Evolutionary conservation across 139 green algal genomes (phyloP), one percentile per base, ranked within the genome.

Genomic region (Chlorella sp.): DNA sequence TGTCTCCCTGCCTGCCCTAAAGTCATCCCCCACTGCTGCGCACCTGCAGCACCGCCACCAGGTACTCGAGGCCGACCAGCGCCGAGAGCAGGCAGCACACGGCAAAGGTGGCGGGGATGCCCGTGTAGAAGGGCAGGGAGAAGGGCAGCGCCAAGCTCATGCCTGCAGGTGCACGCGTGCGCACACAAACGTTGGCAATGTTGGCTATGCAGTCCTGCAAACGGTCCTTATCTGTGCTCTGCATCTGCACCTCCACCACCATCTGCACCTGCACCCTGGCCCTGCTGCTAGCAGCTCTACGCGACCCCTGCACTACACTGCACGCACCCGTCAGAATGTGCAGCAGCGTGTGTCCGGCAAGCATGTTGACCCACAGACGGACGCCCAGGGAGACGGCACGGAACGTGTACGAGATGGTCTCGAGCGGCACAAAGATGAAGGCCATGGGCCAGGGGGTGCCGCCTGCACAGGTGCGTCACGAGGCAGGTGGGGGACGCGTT

Each of bases 361-460:
- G 65, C 80, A 85, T 85, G 69, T 85, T 85, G 42, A 82, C 80
- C 80, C 80, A 85, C 72, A 85, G 60, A 66, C 80, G 80, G 24
- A 85, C 80, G 34, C 80, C 80, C 17, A 85, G 80, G 2, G 80
- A 85, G 22, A 85, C 75, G 35, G 80, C 80, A 14, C 80, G 51
- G 69, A 85, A 85, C 42, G 50, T 72, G 80, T 85, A 85, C 1
- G 80, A 82, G 72, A 85, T 85, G 51, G 75, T 85, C 69, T 85
- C 80, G 63, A 85, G 73, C 0, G 75, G 80, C 69, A 85, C 80
- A 69, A 85, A 85, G 64, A 85, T 82, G 73, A 82, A 82, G 65
- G 80, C 80, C 80, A 85, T 85, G 63, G 75, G 80, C 80, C 80
- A 85, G 6, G 75, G 75, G 63, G 75, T 85, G 75, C 80, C 80